Conservation (phyloP, 2,329 filamentous ascomycete species). For the Fusarium sp. region DNA sequence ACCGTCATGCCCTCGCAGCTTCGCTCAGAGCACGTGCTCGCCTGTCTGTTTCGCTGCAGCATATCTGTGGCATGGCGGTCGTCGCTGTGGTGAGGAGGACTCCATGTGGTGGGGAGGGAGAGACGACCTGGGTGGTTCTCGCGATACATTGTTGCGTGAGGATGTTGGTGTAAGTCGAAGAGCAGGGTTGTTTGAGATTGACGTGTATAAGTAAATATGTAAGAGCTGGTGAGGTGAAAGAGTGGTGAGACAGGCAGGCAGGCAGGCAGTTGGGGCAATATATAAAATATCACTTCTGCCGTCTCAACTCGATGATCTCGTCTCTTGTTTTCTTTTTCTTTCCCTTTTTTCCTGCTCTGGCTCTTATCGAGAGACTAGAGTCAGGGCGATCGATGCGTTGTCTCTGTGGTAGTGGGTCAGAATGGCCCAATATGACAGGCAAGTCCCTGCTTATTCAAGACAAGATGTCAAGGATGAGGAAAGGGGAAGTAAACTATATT, state of each 20-base stretch:
- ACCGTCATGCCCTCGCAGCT: conserved; percentile 48
- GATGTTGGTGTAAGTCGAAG: background rate
- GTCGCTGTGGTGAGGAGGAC: conserved; percentile 26
- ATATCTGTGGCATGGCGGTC: background rate
- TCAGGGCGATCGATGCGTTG: conserved; percentile 39
- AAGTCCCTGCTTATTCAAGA: conserved; percentile 25
- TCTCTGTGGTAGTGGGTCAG: conserved; percentile 34
- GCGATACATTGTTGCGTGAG: conserved; percentile 33
- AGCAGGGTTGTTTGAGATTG: background rate
- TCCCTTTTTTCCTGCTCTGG: conserved; percentile 8
- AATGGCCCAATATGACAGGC: conserved; percentile 30
- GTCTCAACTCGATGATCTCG: background rate
- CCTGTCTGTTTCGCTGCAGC: conserved; percentile 35
- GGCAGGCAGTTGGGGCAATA: conserved; percentile 13
- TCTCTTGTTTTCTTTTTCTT: background rate
- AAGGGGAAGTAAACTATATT: background rate
- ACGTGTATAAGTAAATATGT: background rate
- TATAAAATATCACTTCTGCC: conserved; percentile 8
- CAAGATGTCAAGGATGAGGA: conserved; percentile 10
- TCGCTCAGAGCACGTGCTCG: conserved; percentile 45
- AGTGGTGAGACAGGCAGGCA: background rate
- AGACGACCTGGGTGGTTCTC: conserved; percentile 35
- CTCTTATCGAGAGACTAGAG: conserved; percentile 3
- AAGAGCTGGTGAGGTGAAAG: background rate
- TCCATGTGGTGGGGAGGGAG: conserved; percentile 38